These are phyloP conservation scores for Viridothelium virens DNA, from an alignment of 495 filamentous ascomycete species.

Conservation along the genomic window DNA sequence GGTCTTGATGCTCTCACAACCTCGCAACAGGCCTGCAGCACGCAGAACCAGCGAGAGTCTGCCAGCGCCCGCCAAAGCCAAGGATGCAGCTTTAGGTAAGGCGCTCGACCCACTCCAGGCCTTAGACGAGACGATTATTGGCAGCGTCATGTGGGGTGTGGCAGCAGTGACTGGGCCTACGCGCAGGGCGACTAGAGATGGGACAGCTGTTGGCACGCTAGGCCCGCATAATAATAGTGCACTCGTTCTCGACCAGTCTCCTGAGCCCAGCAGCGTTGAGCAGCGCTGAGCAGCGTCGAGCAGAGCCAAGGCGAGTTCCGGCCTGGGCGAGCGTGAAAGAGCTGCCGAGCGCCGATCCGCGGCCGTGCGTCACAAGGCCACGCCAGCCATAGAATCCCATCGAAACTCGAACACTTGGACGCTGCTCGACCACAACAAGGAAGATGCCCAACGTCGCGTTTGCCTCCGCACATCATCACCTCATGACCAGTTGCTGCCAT, in stretches of 20 bases:
- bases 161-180: background rate
- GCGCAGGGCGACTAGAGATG: background rate
- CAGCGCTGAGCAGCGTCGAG: too few species aligned
- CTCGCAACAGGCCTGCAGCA: background rate
- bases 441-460: background rate
- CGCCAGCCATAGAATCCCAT: conserved; percentile 9
- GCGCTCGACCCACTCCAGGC: background rate
- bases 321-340: background rate
- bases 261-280: too few species aligned
- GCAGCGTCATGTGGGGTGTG: background rate
- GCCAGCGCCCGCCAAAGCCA: background rate
- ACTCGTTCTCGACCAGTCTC: too few species aligned
- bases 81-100: conserved; percentile 4
- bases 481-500: background rate
- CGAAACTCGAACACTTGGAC: conserved; percentile 5
- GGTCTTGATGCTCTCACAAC: background rate
- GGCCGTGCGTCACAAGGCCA: conserved; percentile 6
- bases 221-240: conserved; percentile 2
- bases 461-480: background rate
- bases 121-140: background rate
- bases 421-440: conserved; percentile 6
- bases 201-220: conserved; percentile 9
- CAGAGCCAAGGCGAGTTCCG: too few species aligned
- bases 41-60: conserved; percentile 1
- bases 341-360: background rate